phyloP scores from a whole-genome alignment of 192 early-diverging fungal species.

The Backusella circina region DNA sequence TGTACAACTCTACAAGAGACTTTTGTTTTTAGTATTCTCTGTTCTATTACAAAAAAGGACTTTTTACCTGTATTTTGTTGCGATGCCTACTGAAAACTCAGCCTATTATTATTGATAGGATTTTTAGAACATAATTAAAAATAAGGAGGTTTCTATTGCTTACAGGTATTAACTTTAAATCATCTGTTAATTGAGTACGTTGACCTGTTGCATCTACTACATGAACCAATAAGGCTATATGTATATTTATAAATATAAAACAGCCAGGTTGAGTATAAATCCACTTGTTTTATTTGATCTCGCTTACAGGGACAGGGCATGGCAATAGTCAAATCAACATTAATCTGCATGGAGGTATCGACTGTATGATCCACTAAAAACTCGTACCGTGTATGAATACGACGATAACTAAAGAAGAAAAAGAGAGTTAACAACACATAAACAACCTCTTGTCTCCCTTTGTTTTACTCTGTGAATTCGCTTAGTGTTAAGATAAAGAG shows the following conservation, averaged over 20 bases:
- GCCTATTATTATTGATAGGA: too few relatives aligned
- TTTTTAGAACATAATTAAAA: too few relatives aligned
- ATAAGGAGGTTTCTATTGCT: neutral
- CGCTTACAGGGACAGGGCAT: constrained; percentile 71
- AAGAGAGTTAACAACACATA: neutral
- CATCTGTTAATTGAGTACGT: constrained; percentile 49
- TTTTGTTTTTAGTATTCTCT: too few relatives aligned
- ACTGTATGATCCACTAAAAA: constrained; percentile 75
- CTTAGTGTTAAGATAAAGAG: constrained; percentile 63
- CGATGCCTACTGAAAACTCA: constrained; percentile 22
- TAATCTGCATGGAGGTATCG: constrained; percentile 69
- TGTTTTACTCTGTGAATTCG: constrained; percentile 68
- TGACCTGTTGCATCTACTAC: constrained; percentile 64
- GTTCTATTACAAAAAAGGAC: too few relatives aligned
- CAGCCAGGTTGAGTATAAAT: neutral
- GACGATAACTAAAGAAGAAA: constrained; percentile 26
- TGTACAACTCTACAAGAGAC: constrained; percentile 2
- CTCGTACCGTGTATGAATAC: constrained; percentile 63
- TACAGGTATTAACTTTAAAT: constrained; percentile 53
- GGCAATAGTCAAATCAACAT: constrained; percentile 83
- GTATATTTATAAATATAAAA: neutral
- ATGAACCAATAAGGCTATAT: constrained; percentile 43
- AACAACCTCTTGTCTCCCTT: neutral
- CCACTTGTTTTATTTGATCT: neutral
- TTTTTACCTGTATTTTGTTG: constrained; percentile 23